These are phyloP conservation scores for Ascochyta rabiei DNA, from an alignment of 2,329 filamentous ascomycete species.

Conservation along the genomic window DNA sequence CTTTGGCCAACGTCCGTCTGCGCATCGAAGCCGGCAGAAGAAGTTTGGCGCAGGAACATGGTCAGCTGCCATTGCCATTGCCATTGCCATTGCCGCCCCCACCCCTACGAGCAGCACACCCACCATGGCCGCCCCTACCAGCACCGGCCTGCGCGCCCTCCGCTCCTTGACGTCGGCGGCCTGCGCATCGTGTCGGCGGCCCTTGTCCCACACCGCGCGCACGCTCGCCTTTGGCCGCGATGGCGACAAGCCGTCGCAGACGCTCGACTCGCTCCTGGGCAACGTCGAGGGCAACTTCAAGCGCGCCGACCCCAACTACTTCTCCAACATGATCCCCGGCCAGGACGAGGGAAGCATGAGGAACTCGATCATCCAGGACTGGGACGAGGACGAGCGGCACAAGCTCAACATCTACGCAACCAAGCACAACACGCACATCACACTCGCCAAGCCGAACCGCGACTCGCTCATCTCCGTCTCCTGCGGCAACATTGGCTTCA, in stretches of 20 bases:
- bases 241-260: slow-evolving; percentile 13
- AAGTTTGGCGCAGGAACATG: slow-evolving; percentile 13
- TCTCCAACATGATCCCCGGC: slow-evolving; percentile 30
- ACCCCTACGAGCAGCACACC: slow-evolving; percentile 10
- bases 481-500: slow-evolving; percentile 89
- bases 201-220: slow-evolving; percentile 43
- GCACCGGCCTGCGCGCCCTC: slow-evolving; percentile 35
- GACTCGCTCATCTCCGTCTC: slow-evolving; percentile 80
- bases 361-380: slow-evolving; percentile 33
- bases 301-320: slow-evolving; percentile 19
- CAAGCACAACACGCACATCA: slow-evolving; percentile 96
- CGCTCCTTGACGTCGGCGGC: slow-evolving; percentile 42
- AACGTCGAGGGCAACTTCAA: slow-evolving; percentile 25
- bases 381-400: slow-evolving; percentile 65
- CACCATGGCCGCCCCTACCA: slow-evolving; percentile 33
- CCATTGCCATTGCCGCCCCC: slow-evolving; percentile 22
- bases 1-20: not conserved
- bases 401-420: slow-evolving; percentile 86
- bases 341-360: not conserved
- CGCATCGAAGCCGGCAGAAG: slow-evolving; percentile 12
- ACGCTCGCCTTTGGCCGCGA: slow-evolving; percentile 14
- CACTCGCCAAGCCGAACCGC: slow-evolving; percentile 80
- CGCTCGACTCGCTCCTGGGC: slow-evolving; percentile 21
- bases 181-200: slow-evolving; percentile 48
- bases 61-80: slow-evolving; percentile 20